Evolutionary conservation across 2,329 filamentous ascomycete species (phyloP), one percentile per base, ranked within the genome.

Genomic region (Elsinoe necatrix): DNA sequence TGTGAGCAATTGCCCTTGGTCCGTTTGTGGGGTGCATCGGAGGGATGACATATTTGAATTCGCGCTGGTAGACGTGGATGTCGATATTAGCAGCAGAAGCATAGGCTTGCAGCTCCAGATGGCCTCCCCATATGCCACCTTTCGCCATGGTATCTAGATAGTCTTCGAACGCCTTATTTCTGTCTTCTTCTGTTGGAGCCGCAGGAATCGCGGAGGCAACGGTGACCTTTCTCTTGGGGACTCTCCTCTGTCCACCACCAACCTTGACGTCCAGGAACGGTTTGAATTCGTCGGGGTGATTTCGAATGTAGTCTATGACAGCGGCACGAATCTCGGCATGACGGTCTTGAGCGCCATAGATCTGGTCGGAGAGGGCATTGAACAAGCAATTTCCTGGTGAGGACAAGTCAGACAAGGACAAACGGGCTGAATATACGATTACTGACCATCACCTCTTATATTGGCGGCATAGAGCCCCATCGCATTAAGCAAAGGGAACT

Each of bases 91-190:
- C 85, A 20, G 78, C 79, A 57, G 80, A 77, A 25, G 80, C 79
- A 68, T 87, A 87, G 4, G 84, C 84, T 29, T 77, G 76, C 43
- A 88, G 78, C 69, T 86, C 83, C 71, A 84, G 77, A 58, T 86
- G 83, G 65, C 84, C 83, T 23, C 82, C 84, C 70, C 80, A 87
- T 37, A 79, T 79, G 54, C 80, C 80, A 27, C 76, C 74, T 63
- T 78, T 77, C 27, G 80, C 77, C 76, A 86, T 85, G 57, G 75
- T 73, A 59, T 75, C 70, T 11, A 87, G 72, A 66, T 84, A 81
- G 31, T 75, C 74, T 54, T 77, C 71, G 63, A 78, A 82, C 25
- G 74, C 73, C 35, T 68, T 68, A 60, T 80, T 75, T 60, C 78
- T 72, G 61, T 84, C 78, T 59, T 76, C 75, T 55, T 73, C 69